Conservation (phyloP, 164 flowering plant species). For the Kalanchoe fedtschenkoi region DNA sequence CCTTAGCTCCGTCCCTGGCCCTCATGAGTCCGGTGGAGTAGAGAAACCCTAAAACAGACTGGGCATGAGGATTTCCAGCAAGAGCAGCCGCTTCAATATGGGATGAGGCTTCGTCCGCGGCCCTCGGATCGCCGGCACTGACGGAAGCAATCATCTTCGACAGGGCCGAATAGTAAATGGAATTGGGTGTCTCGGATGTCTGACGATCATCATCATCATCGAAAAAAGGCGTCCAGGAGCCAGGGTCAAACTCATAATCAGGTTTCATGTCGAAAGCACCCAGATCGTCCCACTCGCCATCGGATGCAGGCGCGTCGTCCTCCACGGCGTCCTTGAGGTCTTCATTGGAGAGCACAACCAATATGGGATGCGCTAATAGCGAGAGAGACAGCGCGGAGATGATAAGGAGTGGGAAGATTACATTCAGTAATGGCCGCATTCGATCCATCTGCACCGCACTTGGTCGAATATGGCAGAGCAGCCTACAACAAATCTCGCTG, state of each 20-base stretch:
- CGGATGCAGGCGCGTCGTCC: constrained; percentile 19
- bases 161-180: constrained; percentile 42
- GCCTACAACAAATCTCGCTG: too few relatives aligned
- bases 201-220: constrained; percentile 44
- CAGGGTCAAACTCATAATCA: constrained; percentile 79
- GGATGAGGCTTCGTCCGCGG: constrained; percentile 54
- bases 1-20: constrained; percentile 49
- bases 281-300: constrained; percentile 70
- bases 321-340: constrained; percentile 48
- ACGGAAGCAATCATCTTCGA: constrained; percentile 38
- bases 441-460: too few relatives aligned
- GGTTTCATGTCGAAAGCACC: constrained; percentile 40
- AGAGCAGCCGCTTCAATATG: constrained; percentile 48
- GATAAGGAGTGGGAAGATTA: too few relatives aligned
- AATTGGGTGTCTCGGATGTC: constrained; percentile 15
- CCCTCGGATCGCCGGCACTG: constrained; percentile 32
- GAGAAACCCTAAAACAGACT: constrained; percentile 67
- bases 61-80: constrained; percentile 53
- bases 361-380: constrained; percentile 37
- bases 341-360: constrained; percentile 61
- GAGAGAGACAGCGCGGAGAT: too few relatives aligned
- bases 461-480: too few relatives aligned
- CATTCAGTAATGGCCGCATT: too few relatives aligned
- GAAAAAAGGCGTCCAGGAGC: constrained; percentile 82
- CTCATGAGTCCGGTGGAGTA: constrained; percentile 50